A percentile compares a stretch with the other conserved stretches of the same genome.
Conservation (phyloP, 345 rosid genomes). For the Eucalyptus albens region DNA sequence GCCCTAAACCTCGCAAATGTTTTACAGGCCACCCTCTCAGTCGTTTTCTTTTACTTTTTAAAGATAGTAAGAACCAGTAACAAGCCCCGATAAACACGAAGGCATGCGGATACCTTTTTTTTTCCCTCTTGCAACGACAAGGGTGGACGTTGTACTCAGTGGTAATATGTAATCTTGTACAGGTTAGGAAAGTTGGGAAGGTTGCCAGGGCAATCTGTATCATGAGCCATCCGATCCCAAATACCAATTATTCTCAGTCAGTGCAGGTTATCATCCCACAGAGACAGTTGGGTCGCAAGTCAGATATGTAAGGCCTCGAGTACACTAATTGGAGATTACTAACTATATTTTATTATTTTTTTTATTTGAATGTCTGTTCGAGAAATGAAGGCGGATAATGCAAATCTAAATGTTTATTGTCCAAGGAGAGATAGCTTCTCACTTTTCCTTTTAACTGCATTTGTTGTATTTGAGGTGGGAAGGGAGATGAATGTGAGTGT, state of each 20-base stretch:
- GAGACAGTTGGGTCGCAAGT: conserved; percentile 88
- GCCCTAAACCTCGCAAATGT: neutral
- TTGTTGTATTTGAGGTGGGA: neutral
- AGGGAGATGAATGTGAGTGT: neutral
- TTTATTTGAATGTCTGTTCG: neutral
- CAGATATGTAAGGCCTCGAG: conserved; percentile 48
- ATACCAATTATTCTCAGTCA: conserved; percentile 79
- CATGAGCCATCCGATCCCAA: conserved; percentile 96
- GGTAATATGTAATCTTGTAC: neutral
- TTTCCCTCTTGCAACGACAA: neutral
- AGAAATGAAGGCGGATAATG: neutral
- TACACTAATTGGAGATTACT: neutral
- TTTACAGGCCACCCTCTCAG: neutral
- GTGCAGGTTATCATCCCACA: conserved; percentile 94
- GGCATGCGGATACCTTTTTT: neutral
- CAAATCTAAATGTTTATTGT: neutral
- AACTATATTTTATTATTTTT: neutral
- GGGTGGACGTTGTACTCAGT: neutral
- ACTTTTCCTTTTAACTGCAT: neutral
- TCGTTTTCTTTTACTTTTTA: neutral
- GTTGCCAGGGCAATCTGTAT: conserved; percentile 92
- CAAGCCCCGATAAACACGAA: neutral
- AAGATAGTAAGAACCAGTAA: neutral
- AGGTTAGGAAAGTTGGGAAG: conserved; percentile 80
- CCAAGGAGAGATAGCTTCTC: neutral